These are phyloP conservation scores for Cyclotella cryptica DNA, from an alignment of 108 stramenopile species.

Conservation along the genomic window DNA sequence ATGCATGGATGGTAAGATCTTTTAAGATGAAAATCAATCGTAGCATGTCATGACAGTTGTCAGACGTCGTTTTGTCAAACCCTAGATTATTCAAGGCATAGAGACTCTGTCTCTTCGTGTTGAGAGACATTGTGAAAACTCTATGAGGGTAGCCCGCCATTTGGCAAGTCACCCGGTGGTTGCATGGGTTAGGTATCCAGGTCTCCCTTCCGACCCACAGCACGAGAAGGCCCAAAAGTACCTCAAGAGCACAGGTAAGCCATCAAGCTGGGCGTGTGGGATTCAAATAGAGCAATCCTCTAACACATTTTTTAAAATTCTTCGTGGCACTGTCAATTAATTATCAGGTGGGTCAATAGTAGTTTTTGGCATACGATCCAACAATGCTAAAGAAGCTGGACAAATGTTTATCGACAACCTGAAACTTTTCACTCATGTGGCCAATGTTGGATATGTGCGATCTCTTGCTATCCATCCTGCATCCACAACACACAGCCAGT, in stretches of 20 bases:
- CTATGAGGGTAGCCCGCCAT: slow-evolving; percentile 75
- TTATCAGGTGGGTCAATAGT: slow-evolving; percentile 67
- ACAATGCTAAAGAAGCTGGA: slow-evolving; percentile 57
- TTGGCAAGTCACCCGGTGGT: slow-evolving; percentile 76
- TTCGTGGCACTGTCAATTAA: no score
- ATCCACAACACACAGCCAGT: slow-evolving; percentile 88
- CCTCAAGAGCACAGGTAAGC: slow-evolving; percentile 62
- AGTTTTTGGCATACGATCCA: slow-evolving; percentile 80
- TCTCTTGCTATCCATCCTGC: slow-evolving; percentile 91
- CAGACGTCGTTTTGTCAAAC: not conserved
- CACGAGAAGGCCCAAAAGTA: slow-evolving; percentile 78
- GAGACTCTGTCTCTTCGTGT: slow-evolving; percentile 89
- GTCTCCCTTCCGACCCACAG: slow-evolving; percentile 65
- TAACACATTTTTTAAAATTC: no score
- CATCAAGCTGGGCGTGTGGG: not conserved
- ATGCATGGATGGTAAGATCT: slow-evolving; percentile 65
- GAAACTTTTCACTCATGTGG: slow-evolving; percentile 82
- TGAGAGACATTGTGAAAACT: slow-evolving; percentile 90
- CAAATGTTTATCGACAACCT: slow-evolving; percentile 78
- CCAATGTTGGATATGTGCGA: slow-evolving; percentile 92
- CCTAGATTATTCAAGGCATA: slow-evolving; percentile 78
- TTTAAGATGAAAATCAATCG: not conserved
- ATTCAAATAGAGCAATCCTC: not conserved
- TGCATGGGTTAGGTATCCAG: slow-evolving; percentile 82
- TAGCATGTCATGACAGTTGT: not conserved